Evolutionary conservation across 371 early-diverging fungal species (phyloP), one percentile per base, ranked within the genome.

Genomic region (Mucor piriformis): DNA sequence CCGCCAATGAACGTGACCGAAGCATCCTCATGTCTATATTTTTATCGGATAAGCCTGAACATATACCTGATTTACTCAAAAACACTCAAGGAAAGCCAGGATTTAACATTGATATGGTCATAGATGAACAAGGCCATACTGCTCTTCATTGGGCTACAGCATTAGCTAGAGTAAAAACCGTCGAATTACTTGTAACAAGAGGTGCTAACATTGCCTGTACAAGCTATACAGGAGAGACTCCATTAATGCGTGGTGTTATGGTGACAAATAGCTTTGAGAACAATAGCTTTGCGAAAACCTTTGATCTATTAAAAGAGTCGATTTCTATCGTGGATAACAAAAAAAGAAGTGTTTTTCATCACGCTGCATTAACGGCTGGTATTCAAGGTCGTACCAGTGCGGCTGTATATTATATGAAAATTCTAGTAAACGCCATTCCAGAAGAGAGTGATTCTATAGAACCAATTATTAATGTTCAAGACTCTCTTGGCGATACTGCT

Each of bases 81-180:
- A 61, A 73, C 15, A 66, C 82, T 0, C 67, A 70, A 5, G 56
- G 71, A 2, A 67, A 76, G 7, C 27, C 65, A 2, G 82, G 80
- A 29, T 70, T 92, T 13, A 88, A 92, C 54, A 69, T 88, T 25
- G 87, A 93, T 66, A 66, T 89, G 18, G 74, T 84, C 0, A 84
- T 95, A 35, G 91, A 92, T 64, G 91, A 91, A 51, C 90, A 91
- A 52, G 94, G 94, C 1, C 84, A 92, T 67, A 88, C 94, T 0
- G 81, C 92, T 0, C 67, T 95, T 27, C 95, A 95, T 61, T 90
- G 92, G 92, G 93, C 96, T 0, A 87, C 92, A 2, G 88, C 92
- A 3, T 73, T 93, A 32, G 97, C 87, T 1, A 77, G 90, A 49
- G 81, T 87, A 53, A 71, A 79, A 5, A 78, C 92, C 0, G 78